Conservation (phyloP, 2,329 filamentous ascomycete genomes). For the Trichoderma aggressivum region DNA sequence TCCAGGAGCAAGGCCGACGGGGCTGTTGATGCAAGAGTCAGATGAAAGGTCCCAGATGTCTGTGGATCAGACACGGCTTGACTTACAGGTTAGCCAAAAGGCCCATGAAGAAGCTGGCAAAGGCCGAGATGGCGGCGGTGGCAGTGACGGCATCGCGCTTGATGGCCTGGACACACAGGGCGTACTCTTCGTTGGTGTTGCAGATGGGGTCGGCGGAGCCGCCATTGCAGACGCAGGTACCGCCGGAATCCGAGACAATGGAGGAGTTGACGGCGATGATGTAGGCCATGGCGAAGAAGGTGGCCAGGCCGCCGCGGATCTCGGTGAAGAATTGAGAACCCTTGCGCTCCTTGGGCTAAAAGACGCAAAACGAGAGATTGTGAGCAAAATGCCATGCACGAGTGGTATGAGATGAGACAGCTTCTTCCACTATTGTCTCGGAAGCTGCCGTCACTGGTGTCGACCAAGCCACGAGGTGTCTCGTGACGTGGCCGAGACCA, state of each 20-base stretch:
- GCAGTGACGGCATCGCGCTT: constrained; percentile 80
- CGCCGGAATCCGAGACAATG: constrained; percentile 62
- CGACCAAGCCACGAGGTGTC: neutral
- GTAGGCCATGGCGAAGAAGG: constrained; percentile 65
- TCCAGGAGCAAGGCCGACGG: constrained; percentile 40
- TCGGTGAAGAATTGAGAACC: constrained; percentile 79
- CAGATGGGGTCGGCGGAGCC: constrained; percentile 52
- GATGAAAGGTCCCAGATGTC: neutral
- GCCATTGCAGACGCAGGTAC: constrained; percentile 69
- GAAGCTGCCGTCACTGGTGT: neutral
- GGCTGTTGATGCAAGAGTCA: constrained; percentile 24
- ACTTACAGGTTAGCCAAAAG: constrained; percentile 69
- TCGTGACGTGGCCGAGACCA: neutral
- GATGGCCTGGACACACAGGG: constrained; percentile 60
- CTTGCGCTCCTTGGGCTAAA: constrained; percentile 65
- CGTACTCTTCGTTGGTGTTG: constrained; percentile 53
- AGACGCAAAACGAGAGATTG: neutral
- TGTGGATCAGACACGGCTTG: neutral
- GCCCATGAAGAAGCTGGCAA: constrained; percentile 81
- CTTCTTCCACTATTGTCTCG: neutral
- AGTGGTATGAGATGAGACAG: neutral
- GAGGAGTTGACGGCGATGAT: constrained; percentile 53
- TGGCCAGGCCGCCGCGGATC: constrained; percentile 76
- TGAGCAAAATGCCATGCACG: neutral
- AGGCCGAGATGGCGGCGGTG: constrained; percentile 75